Evolutionary conservation across 495 filamentous ascomycete genomes (phyloP), one percentile per base, ranked within the genome.

Genomic region (Penicillium chermesinum): DNA sequence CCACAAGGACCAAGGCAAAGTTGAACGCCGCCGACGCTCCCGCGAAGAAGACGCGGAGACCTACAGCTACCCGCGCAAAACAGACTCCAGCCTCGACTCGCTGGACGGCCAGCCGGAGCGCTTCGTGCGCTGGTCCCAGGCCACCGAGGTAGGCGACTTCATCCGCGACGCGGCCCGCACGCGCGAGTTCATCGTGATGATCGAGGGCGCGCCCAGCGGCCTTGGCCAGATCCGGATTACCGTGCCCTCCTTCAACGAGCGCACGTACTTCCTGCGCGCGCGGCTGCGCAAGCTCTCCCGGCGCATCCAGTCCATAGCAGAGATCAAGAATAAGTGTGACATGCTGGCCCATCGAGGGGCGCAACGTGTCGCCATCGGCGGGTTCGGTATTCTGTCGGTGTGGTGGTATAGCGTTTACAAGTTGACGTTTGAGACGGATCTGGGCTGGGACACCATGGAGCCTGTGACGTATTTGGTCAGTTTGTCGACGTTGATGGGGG

Each of bases 101-200:
- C 38, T 52, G 20, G 38, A 52, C 3, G 52, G 50, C 2, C 38
- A 51, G n/a, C 61, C 63, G 2, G 53, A 65, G 16, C 63, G 56
- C 17, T 91, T 90, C 69, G 88, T 95, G 0, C 86, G 89, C n/a
- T 97, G 91, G 91, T 89, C 86, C 15, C 79, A 81, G 33, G 83
- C 82, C 13, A 96, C 91, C 8, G 91, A 96, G 55, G 83, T 97
- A 20, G 91, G 91, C 8, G 91, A 96, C 67, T 97, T 97, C 65
- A 89, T 97, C 50, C 87, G 89, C 3, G 91, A 96, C 57, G 91
- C 91, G 0, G 85, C 90, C 3, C 76, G 88, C 0, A 85, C 83
- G 0, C 74, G 85, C 38, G 88, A 95, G 56, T 97, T 97, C 61
- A 82, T 85, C 17, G 78, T 96, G 17, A 83, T 86, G 46, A 86